Conservation (phyloP, 345 rosid genomes). For the Durio zibethinus region DNA sequence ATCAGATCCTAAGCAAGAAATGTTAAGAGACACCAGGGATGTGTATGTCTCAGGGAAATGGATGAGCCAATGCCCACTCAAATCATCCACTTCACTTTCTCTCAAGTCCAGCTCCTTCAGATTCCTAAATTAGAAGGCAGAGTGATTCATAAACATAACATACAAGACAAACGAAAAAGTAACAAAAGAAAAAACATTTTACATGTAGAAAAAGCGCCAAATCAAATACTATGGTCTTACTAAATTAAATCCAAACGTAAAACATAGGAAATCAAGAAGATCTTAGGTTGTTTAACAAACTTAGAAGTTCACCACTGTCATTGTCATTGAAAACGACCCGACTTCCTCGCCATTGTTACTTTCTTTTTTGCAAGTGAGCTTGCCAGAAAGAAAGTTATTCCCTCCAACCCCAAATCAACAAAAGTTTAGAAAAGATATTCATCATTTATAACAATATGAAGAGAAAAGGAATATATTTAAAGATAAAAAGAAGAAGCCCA, state of each 20-base stretch:
- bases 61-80: slow-evolving; percentile 85
- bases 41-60: slow-evolving; percentile 75
- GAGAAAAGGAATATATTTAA: slow-evolving; percentile 13
- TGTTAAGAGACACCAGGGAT: slow-evolving; percentile 75
- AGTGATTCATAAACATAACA: neutral
- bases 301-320: slow-evolving; percentile 1
- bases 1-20: slow-evolving; percentile 69
- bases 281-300: neutral
- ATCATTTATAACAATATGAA: neutral
- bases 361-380: neutral
- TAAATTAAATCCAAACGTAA: neutral
- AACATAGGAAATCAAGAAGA: neutral
- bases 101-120: slow-evolving; percentile 74
- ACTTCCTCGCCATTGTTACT: slow-evolving; percentile 13
- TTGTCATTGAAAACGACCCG: slow-evolving; percentile 24
- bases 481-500: slow-evolving; percentile 19
- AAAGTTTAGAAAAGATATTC: neutral
- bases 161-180: neutral
- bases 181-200: neutral
- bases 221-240: neutral
- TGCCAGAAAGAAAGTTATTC: slow-evolving; percentile 15
- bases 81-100: slow-evolving; percentile 88
- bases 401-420: neutral
- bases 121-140: slow-evolving; percentile 43
- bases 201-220: neutral